Conservation (phyloP, 805 yeast genomes). For the Candida coquimbonensis region DNA sequence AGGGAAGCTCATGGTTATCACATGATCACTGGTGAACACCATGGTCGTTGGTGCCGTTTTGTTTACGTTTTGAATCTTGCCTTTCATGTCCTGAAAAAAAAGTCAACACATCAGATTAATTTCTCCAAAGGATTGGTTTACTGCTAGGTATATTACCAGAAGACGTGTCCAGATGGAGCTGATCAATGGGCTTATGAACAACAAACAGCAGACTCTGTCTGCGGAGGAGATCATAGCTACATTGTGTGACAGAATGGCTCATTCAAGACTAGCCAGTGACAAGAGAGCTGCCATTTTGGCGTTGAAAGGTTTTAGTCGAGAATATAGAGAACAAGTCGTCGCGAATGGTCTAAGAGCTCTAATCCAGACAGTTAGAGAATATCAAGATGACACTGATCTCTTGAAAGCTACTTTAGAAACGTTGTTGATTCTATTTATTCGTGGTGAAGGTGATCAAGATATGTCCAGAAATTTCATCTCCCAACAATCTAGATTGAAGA, state of each 20-base stretch:
- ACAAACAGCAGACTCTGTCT: constrained; percentile 44
- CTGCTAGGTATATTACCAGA: not conserved
- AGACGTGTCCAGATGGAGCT: constrained; percentile 26
- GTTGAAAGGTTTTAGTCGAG: constrained; percentile 79
- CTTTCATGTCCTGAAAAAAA: not conserved
- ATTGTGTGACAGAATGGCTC: constrained; percentile 77
- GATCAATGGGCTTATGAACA: constrained; percentile 34
- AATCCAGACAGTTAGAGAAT: constrained; percentile 57
- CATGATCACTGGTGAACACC: not conserved
- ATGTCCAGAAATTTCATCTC: constrained; percentile 65
- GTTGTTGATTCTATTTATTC: constrained; percentile 68
- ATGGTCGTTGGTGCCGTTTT: not conserved
- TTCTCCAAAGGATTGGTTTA: no score
- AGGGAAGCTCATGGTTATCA: constrained; percentile 1
- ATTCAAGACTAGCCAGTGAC: constrained; percentile 77
- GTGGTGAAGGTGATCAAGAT: constrained; percentile 60
- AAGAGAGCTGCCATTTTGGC: constrained; percentile 88
- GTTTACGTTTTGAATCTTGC: not conserved
- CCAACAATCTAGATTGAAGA: constrained; percentile 63
- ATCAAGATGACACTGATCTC: constrained; percentile 60
- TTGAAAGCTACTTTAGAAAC: constrained; percentile 83
- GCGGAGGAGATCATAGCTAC: constrained; percentile 85
- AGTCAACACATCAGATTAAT: not conserved
- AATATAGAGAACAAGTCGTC: constrained; percentile 83
- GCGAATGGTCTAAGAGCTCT: constrained; percentile 79